A percentile compares a stretch with the other conserved stretches of the same genome.
Evolutionary conservation across 2,329 filamentous ascomycete species (phyloP).

Genomic region (Metarhizium humberi): DNA sequence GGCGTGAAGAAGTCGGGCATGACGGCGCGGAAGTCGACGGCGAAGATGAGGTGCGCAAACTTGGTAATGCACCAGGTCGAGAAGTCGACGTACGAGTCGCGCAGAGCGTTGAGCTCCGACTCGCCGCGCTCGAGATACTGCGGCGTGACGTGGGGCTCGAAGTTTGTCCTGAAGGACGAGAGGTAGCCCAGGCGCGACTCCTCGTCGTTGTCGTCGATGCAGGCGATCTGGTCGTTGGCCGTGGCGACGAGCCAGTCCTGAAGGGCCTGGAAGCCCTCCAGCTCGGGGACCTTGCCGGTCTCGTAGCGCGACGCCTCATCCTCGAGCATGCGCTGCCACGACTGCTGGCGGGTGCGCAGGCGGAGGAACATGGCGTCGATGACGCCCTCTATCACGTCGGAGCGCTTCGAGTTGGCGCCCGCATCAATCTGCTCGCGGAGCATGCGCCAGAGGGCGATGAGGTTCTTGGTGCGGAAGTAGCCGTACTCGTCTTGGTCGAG

Average conservation of each 20-base stretch:
- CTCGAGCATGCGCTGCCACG: slow-evolving; percentile 82
- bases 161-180: slow-evolving; percentile 74
- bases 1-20: slow-evolving; percentile 85
- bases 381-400: slow-evolving; percentile 88
- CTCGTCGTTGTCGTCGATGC: slow-evolving; percentile 85
- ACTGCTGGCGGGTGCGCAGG: slow-evolving; percentile 70
- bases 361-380: slow-evolving; percentile 92
- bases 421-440: slow-evolving; percentile 84
- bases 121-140: slow-evolving; percentile 70
- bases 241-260: slow-evolving; percentile 96
- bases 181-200: slow-evolving; percentile 71
- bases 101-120: slow-evolving; percentile 63
- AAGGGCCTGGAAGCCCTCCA: slow-evolving; percentile 65
- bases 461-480: slow-evolving; percentile 83
- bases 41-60: slow-evolving; percentile 82
- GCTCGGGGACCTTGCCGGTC: slow-evolving; percentile 38
- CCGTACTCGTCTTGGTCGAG: slow-evolving; percentile 83
- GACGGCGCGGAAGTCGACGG: slow-evolving; percentile 76
- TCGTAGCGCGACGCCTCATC: slow-evolving; percentile 74
- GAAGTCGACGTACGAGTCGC: slow-evolving; percentile 90
- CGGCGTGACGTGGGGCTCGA: slow-evolving; percentile 70
- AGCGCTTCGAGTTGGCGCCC: slow-evolving; percentile 73
- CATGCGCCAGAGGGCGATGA: slow-evolving; percentile 97
- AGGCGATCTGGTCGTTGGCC: slow-evolving; percentile 97
- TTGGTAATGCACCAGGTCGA: slow-evolving; percentile 85